A percentile compares a stretch with the other conserved stretches of the same genome.
These are phyloP conservation scores for Tulasnella sp. DNA, from an alignment of 768 basidiomycete species.

Conservation along the genomic window DNA sequence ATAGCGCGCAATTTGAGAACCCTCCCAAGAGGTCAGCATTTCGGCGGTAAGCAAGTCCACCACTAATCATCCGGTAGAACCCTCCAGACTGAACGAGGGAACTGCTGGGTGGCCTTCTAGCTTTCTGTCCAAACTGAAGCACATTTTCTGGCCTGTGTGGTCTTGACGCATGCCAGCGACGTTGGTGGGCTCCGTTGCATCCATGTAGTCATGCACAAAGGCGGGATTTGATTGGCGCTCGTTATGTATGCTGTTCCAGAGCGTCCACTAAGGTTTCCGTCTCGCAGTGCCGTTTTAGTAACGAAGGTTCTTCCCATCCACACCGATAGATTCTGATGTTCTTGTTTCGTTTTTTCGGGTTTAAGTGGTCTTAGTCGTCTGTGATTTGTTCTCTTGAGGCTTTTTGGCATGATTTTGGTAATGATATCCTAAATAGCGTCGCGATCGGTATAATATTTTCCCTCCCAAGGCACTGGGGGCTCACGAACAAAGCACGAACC, in stretches of 20 bases:
- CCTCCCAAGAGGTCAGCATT: not conserved
- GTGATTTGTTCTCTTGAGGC: no score
- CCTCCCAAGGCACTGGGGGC: no score
- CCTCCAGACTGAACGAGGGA: not conserved
- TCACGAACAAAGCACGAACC: no score
- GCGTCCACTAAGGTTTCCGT: not conserved
- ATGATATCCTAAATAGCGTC: no score
- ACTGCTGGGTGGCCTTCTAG: not conserved
- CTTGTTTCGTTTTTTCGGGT: no score
- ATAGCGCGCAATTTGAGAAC: not conserved
- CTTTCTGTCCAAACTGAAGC: not conserved
- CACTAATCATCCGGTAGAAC: not conserved
- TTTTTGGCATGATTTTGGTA: no score
- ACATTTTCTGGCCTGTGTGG: not conserved
- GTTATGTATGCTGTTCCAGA: not conserved
- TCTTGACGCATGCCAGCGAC: not conserved
- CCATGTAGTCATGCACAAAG: not conserved
- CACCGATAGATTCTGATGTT: not conserved
- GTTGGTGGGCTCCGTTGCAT: not conserved
- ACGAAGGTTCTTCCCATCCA: not conserved
- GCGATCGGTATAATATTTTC: no score
- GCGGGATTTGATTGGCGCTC: not conserved
- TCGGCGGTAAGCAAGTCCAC: not conserved
- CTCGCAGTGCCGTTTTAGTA: not conserved
- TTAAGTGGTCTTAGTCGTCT: no score